Percentiles rank a stretch among this genome's conserved stretches.
Evolutionary conservation across 768 basidiomycete species (phyloP).

Genomic region (Tephrocybe sp.): DNA sequence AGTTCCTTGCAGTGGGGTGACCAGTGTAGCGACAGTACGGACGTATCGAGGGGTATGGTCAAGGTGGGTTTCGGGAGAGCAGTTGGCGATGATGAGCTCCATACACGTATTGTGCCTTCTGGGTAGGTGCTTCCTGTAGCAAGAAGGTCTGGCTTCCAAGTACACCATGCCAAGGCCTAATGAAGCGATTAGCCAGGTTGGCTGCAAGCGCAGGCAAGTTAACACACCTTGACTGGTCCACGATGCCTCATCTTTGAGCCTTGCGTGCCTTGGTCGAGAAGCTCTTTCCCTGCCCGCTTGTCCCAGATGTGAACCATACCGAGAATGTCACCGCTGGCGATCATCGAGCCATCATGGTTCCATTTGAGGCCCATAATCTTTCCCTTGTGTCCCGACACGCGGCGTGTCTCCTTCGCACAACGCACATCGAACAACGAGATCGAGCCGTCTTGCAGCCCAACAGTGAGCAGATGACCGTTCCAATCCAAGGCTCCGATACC

Average conservation of each 20-base stretch:
- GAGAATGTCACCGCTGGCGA: conserved; percentile 84
- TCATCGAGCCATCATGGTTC: conserved; percentile 67
- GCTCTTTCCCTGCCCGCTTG: conserved; percentile 37
- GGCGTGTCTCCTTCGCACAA: conserved; percentile 27
- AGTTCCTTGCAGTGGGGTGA: conserved; percentile 86
- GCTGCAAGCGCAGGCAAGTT: not conserved
- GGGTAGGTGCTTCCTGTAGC: conserved; percentile 77
- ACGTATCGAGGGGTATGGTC: conserved; percentile 77
- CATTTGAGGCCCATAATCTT: conserved; percentile 78
- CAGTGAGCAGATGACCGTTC: conserved; percentile 57
- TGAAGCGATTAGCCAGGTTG: conserved; percentile 5
- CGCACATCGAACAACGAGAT: conserved; percentile 68
- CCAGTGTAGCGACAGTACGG: conserved; percentile 66
- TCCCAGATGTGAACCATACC: conserved; percentile 90
- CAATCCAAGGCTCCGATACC: conserved; percentile 44
- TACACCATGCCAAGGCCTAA: conserved; percentile 83
- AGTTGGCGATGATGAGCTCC: conserved; percentile 49
- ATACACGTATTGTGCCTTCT: conserved; percentile 69
- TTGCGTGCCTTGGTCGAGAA: conserved; percentile 36
- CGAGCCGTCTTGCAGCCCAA: conserved; percentile 61
- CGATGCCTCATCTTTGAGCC: conserved; percentile 71
- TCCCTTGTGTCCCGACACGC: conserved; percentile 52
- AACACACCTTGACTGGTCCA: conserved; percentile 53
- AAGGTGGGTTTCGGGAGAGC: conserved; percentile 39
- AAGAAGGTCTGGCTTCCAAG: conserved; percentile 75